Base-by-base conservation (phyloP, 2,329 filamentous ascomycete genomes). In the Penicillium crustosum region DNA sequence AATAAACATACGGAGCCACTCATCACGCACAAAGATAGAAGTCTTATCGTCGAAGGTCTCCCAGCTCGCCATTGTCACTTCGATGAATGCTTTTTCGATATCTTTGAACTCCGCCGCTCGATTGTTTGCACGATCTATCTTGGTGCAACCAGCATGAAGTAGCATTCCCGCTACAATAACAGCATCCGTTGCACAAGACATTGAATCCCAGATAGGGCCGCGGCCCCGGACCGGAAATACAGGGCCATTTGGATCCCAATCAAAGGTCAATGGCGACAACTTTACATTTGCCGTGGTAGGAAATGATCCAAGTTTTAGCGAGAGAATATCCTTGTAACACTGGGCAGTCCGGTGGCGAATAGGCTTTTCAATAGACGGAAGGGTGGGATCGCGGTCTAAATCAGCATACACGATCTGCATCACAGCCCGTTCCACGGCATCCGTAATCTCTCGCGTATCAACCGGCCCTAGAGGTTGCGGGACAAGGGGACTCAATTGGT, bases 111-210 rank as follows among this genome's bases (percentile, higher is more conserved):
- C 33, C 0, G 48, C 39, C 8, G 55, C 42, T 66, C 66, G 67
- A 3, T 53, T 53, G 8, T 49, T 21, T 19, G 55, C 44, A 19
- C 67, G 67, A 48, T 77, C 75, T 6, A 68, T 60, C 8, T 62
- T 62, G 1, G 75, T 76, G 12, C 68, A 73, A 12, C 75, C 75
- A 6, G 68, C 71, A 42, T 75, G 68, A 7, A 74, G 65, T n/a
- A 78, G 56, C 51, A 62, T 73, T 1, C 71, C 75, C 3, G 67
- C 62, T n/a, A 75, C 69, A 45, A 77, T 72, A 6, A 66, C 58
- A 45, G 66, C 69, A 49, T 77, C 73, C 15, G 74, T 58, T 10
- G 62, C 58, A 53, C 62, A 65, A 10, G 72, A 71, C n/a, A 58
- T 60, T 1, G 48, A 33, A 4, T 31, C 19, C 52, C 66, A 68